Conservation (phyloP, 106 monocot genomes). For the Ottelia alismoides region DNA sequence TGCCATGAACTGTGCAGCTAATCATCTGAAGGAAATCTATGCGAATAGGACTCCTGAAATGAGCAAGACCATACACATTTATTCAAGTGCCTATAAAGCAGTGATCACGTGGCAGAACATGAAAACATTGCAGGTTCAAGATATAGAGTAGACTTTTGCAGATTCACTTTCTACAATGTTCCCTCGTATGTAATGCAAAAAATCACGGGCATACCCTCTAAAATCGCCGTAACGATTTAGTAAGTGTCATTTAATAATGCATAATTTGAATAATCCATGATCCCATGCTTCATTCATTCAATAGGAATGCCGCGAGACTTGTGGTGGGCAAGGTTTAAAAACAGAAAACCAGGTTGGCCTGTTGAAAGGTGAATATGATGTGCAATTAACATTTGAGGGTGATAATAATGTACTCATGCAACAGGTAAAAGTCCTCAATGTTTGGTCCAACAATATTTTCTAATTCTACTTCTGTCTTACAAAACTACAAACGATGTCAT, state of each 20-base stretch:
- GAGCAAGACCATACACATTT: conserved; percentile 64
- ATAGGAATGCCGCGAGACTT: conserved; percentile 95
- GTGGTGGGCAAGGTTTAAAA: conserved; percentile 98
- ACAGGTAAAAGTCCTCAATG: conserved; percentile 25
- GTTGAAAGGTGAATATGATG: conserved; percentile 85
- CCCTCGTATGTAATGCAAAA: too few species aligned
- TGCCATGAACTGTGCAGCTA: conserved; percentile 65
- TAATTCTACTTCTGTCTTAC: background rate
- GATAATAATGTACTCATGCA: conserved; percentile 97
- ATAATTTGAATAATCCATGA: background rate
- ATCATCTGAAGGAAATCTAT: conserved; percentile 55
- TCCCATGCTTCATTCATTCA: background rate
- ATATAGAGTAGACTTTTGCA: too few species aligned
- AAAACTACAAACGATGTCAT: background rate
- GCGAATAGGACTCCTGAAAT: conserved; percentile 57
- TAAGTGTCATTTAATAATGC: background rate
- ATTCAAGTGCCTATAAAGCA: conserved; percentile 93
- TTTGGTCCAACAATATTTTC: background rate
- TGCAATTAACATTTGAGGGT: conserved; percentile 96
- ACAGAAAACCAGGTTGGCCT: conserved; percentile 81
- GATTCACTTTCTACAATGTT: too few species aligned
- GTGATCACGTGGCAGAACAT: conserved; percentile 84
- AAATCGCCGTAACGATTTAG: too few species aligned
- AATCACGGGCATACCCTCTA: too few species aligned
- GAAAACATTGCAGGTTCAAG: conserved; percentile 74